These are phyloP conservation scores for Penicillium simplicissimum DNA, from an alignment of 495 filamentous ascomycete genomes.

Conservation along the genomic window DNA sequence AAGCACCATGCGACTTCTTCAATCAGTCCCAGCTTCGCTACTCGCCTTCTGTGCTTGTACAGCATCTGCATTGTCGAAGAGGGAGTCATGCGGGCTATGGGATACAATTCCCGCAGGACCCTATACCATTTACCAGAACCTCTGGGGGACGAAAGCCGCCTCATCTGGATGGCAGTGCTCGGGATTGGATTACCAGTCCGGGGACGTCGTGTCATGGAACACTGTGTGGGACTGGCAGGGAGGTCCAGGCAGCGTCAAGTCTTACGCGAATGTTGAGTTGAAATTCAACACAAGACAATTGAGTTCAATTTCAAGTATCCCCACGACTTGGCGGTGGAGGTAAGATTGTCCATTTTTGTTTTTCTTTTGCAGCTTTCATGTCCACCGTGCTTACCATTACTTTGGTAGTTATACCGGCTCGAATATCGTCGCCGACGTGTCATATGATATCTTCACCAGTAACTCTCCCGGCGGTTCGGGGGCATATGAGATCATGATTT, in stretches of 20 bases:
- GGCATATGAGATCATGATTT: slow-evolving; percentile 63
- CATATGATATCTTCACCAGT: slow-evolving; percentile 37
- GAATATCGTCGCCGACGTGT: slow-evolving; percentile 5
- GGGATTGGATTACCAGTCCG: slow-evolving; percentile 8
- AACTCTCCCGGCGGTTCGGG: slow-evolving; percentile 49
- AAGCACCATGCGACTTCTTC: not conserved
- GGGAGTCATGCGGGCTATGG: not conserved
- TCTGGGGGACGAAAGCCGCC: slow-evolving; percentile 38
- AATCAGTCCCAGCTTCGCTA: not conserved
- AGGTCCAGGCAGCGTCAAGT: slow-evolving; percentile 46
- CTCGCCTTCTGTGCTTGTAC: not conserved
- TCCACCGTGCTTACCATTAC: not conserved
- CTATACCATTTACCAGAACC: slow-evolving; percentile 33
- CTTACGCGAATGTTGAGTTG: slow-evolving; percentile 48
- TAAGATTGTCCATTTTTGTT: not conserved
- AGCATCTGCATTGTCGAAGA: not conserved
- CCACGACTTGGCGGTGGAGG: slow-evolving; percentile 26
- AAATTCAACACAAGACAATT: slow-evolving; percentile 36
- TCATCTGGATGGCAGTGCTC: slow-evolving; percentile 53
- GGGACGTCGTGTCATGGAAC: slow-evolving; percentile 43
- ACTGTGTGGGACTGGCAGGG: slow-evolving; percentile 53
- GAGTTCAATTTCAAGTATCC: slow-evolving; percentile 40
- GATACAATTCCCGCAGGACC: not conserved
- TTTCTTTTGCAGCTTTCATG: no score
- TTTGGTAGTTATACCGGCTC: slow-evolving; percentile 5